Evolutionary conservation across 345 rosid genomes (phyloP), one percentile per base, ranked within the genome.

Genomic region (Brassica napus): DNA sequence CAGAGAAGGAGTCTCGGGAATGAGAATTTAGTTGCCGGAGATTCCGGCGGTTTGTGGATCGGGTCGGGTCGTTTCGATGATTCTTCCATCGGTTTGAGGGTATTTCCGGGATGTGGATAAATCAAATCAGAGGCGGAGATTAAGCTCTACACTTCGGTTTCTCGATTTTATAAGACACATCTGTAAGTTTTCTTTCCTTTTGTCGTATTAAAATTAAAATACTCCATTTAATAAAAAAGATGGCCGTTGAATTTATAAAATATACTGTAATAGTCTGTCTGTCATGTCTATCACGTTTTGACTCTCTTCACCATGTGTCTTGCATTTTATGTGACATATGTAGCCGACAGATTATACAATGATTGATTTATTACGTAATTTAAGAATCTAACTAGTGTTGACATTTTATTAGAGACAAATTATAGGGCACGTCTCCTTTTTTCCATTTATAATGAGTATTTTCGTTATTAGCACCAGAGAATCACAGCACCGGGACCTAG

Each of bases 1-100:
- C 78, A 79, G 78, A 73, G 82, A 1, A 80, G 61, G 54, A 80
- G 79, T 3, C 26, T 63, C 3, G 76, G 42, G 23, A 80, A 80
- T 2, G 83, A 74, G 66, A 63, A 21, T 5, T 37, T 61, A 0
- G 64, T 26, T 32, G 61, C 71, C 6, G 71, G 66, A 0, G 75
- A 69, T 21, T 79, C 82, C 65, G 28, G 4, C 64, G 61, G 60
- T 68, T 74, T 79, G 31, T 30, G 28, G 61, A 79, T 74, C 75
- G 75, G 75, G 66, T 26, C 74, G 63, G 78, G 74, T 74, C 61
- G 82, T 10, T 59, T 59, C 64, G 64, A 42, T 62, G 59, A 55
- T 72, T 65, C 81, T 72, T 72, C 81, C 81, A 78, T 78, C 14
- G 49, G n/a, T 7, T 28, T 61, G 18, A 68, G 65, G 54, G 21